Base-by-base conservation (phyloP, 2,329 filamentous ascomycete species). In the Plectosphaerella cucumerina region DNA sequence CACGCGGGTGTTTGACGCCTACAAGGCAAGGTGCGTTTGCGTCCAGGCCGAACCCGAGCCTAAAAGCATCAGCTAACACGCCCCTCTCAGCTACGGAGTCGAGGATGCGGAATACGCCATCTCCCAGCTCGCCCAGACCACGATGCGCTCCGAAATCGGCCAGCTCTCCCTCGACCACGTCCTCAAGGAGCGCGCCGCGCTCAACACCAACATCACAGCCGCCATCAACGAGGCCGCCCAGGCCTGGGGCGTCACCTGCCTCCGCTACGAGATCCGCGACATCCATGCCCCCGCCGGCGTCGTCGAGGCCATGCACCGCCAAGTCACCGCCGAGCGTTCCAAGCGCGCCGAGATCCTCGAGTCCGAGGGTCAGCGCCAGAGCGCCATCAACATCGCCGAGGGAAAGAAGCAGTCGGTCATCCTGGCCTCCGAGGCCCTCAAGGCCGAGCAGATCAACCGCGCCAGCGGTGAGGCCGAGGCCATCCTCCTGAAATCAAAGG, bases 71-170 rank as follows among this genome's bases (percentile, higher is more conserved):
- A 53, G 33, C 56, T 49, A 22, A 52, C n/a, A 26, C 20, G 17
- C 10, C 31, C 31, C 23, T 44, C 54, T 20, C 57, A 96, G 91
- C 71, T 99, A 99, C 68, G 94, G 94, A 35, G 94, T 99, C 31
- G 94, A 99, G 73, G 94, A 99, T 66, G 93, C 94, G 56, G 94
- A 99, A 69, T 99, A 99, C 70, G 94, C 94, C 70, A 97, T 99
- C 67, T 94, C 90, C 9, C 94, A 99, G 68, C 86, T 99, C 44
- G 94, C 94, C 15, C 94, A 99, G 74, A 99, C 94, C 11, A 97
- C 94, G 1, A 99, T 99, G 94, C 90, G 94, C 63, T 95, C 89
- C 64, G 94, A 99, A 71, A 99, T 99, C 62, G 94, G 94, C 58
- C 94, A 97, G 70, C 80, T 99, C 53, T 89, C 90, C 1, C 87